Evolutionary conservation across 2,329 filamentous ascomycete species (phyloP).

Genomic region (Alternaria burnsii): DNA sequence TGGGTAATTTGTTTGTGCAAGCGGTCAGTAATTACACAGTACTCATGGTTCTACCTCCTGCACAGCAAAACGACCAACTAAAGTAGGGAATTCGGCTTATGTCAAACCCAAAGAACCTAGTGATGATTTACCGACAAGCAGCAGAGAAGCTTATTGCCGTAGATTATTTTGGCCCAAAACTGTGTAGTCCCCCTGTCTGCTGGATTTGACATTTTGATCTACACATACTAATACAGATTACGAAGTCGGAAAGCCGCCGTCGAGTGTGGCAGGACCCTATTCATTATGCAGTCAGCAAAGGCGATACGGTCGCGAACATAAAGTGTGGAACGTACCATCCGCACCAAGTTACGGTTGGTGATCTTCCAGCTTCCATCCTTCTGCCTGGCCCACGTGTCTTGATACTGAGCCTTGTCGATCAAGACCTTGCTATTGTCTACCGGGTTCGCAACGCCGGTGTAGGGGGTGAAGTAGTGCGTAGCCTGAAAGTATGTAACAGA

Average conservation of each 20-base stretch:
- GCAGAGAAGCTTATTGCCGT: no score
- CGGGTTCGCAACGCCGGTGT: background rate
- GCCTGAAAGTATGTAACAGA: background rate
- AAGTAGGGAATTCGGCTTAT: no score
- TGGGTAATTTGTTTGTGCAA: no score
- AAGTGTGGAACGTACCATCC: background rate
- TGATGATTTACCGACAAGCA: no score
- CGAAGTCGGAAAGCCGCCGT: background rate
- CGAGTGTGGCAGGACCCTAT: background rate
- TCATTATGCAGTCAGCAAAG: background rate
- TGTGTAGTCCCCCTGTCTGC: no score
- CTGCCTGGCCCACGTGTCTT: background rate
- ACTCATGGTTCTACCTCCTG: no score
- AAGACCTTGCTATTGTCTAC: background rate
- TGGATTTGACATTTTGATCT: background rate
- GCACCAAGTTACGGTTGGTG: background rate
- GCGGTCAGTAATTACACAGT: no score
- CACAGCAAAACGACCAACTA: no score
- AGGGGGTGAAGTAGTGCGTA: background rate
- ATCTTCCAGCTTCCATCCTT: background rate
- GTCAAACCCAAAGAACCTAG: no score
- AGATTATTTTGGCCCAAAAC: no score
- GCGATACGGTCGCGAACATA: background rate
- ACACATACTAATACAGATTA: background rate
- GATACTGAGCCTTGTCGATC: slow-evolving; percentile 1